phyloP scores from a whole-genome alignment of 495 filamentous ascomycete species.

The Penicillium mononematosum region DNA sequence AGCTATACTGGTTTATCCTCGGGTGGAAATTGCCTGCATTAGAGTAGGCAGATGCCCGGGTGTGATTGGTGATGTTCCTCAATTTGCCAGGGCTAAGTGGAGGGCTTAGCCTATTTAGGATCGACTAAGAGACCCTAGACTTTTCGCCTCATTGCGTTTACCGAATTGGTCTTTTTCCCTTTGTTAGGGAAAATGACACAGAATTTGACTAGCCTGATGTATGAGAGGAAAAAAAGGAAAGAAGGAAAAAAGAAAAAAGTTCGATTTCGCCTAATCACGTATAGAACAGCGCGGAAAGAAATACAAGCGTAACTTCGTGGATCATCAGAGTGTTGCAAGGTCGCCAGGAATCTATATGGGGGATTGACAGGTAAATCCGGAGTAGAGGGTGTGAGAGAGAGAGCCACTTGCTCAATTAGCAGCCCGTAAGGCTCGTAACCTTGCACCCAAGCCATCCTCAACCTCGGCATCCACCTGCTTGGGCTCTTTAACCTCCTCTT shows the following conservation, averaged over 20 bases:
- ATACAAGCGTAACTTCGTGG: constrained; percentile 9
- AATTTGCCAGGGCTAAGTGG: constrained; percentile 2
- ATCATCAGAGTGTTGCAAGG: constrained; percentile 1
- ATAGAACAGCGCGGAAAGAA: constrained; percentile 1
- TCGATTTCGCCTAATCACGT: neutral
- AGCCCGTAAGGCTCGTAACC: constrained; percentile 44
- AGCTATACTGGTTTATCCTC: neutral
- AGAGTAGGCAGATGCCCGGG: neutral
- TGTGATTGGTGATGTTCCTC: constrained; percentile 13
- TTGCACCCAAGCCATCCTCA: constrained; percentile 46
- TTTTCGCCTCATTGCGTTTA: constrained; percentile 6
- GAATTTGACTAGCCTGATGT: too few species aligned
- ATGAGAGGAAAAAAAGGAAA: neutral
- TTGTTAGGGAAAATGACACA: too few species aligned
- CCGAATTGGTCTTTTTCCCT: neutral
- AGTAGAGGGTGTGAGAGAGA: neutral
- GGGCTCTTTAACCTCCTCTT: constrained; percentile 42
- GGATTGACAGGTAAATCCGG: constrained; percentile 1
- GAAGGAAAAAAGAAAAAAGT: neutral
- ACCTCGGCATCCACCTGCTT: constrained; percentile 36
- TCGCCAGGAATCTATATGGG: constrained; percentile 2
- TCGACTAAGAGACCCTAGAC: constrained; percentile 3
- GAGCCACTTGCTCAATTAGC: constrained; percentile 24
- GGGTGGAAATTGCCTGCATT: constrained; percentile 13
- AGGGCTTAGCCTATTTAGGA: neutral